Evolutionary conservation across 129 eudicot genomes (phyloP).

Genomic region (Chrysanthemum lavandulifolium): DNA sequence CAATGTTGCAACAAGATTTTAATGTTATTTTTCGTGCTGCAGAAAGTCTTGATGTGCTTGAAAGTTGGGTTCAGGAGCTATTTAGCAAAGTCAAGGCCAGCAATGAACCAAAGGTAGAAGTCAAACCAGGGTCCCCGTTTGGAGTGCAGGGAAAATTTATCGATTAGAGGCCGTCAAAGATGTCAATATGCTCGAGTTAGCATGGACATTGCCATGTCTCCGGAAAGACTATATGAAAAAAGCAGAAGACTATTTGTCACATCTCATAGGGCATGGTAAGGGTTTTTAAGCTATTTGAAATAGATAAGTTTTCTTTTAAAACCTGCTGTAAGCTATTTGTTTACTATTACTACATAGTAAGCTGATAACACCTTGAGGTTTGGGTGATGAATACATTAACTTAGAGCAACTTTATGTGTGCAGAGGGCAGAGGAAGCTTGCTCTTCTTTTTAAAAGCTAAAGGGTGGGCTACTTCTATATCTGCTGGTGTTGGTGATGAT

Average conservation of each 20-base stretch:
- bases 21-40: slow-evolving; percentile 41
- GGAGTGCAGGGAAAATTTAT: slow-evolving; percentile 79
- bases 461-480: slow-evolving; percentile 90
- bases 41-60: slow-evolving; percentile 91
- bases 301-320: slow-evolving; percentile 1
- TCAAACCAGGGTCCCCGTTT: slow-evolving; percentile 56
- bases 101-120: slow-evolving; percentile 45
- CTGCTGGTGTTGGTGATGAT: slow-evolving; percentile 98
- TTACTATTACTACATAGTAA: not conserved
- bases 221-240: slow-evolving; percentile 71
- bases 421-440: slow-evolving; percentile 98
- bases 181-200: slow-evolving; percentile 72
- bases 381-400: slow-evolving; percentile 12
- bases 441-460: slow-evolving; percentile 71
- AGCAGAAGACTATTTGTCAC: slow-evolving; percentile 92
- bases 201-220: slow-evolving; percentile 92
- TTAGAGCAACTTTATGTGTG: slow-evolving; percentile 16
- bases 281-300: slow-evolving; percentile 19
- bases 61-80: slow-evolving; percentile 85
- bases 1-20: slow-evolving; percentile 6
- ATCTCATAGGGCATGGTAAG: slow-evolving; percentile 96
- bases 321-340: not conserved
- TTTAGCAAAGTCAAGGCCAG: slow-evolving; percentile 64
- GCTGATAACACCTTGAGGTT: slow-evolving; percentile 2
- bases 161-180: slow-evolving; percentile 94